These are phyloP conservation scores for Pseudoscleropodium purum DNA, from an alignment of 225 moss, liverwort and hornwort species.

Conservation along the genomic window DNA sequence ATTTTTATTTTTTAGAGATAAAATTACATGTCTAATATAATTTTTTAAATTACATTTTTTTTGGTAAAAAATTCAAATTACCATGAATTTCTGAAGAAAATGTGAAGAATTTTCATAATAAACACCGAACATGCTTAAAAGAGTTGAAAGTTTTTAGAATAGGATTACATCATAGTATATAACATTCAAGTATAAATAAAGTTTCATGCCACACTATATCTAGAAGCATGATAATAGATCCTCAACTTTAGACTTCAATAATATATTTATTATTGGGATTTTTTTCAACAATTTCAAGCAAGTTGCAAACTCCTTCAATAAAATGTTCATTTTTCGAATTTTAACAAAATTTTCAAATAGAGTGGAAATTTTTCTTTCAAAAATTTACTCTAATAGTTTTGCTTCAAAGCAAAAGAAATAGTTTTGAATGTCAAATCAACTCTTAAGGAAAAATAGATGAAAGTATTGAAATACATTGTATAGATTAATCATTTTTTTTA, in stretches of 20 bases:
- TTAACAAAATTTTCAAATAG: not conserved
- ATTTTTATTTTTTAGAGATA: too few relatives aligned
- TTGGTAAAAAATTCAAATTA: too few relatives aligned
- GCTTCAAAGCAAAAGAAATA: too few relatives aligned
- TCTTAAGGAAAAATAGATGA: not conserved
- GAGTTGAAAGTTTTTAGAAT: too few relatives aligned
- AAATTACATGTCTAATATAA: too few relatives aligned
- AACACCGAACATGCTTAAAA: too few relatives aligned
- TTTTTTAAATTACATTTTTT: too few relatives aligned
- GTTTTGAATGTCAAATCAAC: not conserved
- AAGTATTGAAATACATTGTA: too few relatives aligned
- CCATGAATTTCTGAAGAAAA: too few relatives aligned
- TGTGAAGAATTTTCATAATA: too few relatives aligned
- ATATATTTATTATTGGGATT: not conserved
- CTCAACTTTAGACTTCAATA: not conserved
- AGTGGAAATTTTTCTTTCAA: not conserved
- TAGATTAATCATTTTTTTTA: not conserved
- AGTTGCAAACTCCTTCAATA: not conserved
- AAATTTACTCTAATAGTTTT: too few relatives aligned
- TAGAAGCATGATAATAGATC: not conserved
- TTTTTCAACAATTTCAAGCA: not conserved
- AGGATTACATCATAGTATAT: not conserved
- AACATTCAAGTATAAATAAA: not conserved
- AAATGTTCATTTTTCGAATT: not conserved
- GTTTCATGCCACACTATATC: not conserved